phyloP scores from a whole-genome alignment of 192 early-diverging fungal genomes.

The Coemansia brasiliensis region DNA sequence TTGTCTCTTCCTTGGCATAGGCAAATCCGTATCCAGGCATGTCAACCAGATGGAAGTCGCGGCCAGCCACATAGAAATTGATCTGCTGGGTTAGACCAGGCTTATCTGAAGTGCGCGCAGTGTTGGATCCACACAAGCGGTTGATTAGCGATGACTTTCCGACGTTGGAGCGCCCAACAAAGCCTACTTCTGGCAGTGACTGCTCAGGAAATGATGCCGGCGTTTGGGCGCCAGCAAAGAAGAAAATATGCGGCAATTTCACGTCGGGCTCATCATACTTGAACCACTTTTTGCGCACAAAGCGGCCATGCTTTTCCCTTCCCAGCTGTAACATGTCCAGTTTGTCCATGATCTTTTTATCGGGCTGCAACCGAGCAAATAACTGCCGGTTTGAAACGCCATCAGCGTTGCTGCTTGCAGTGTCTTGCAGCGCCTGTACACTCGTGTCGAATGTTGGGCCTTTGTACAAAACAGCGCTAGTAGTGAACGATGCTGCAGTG shows the following conservation, averaged over 20 bases:
- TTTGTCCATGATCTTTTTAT: slow-evolving; percentile 33
- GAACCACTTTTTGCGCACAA: slow-evolving; percentile 51
- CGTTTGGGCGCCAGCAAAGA: slow-evolving; percentile 52
- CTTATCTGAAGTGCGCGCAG: slow-evolving; percentile 67
- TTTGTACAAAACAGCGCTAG: background rate
- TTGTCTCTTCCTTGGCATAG: slow-evolving; percentile 64
- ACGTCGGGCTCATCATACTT: slow-evolving; percentile 40
- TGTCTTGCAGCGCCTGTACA: slow-evolving; percentile 27
- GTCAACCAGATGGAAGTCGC: slow-evolving; percentile 67
- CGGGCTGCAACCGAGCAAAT: slow-evolving; percentile 39
- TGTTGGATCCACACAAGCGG: slow-evolving; percentile 59
- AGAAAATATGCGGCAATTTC: slow-evolving; percentile 42
- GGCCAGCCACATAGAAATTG: slow-evolving; percentile 72
- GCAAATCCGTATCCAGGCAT: slow-evolving; percentile 88
- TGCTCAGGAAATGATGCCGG: slow-evolving; percentile 41
- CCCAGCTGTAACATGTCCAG: slow-evolving; percentile 46
- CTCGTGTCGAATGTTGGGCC: slow-evolving; percentile 23
- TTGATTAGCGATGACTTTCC: slow-evolving; percentile 80
- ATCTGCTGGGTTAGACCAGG: slow-evolving; percentile 80
- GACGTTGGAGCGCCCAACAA: slow-evolving; percentile 73
- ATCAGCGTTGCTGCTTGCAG: slow-evolving; percentile 7
- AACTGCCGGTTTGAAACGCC: slow-evolving; percentile 43
- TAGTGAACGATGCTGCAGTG: background rate
- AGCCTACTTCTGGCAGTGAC: slow-evolving; percentile 49
- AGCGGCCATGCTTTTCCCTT: slow-evolving; percentile 41